phyloP scores from a whole-genome alignment of 108 stramenopile species.

The Pseudonitzschia multistriata region DNA sequence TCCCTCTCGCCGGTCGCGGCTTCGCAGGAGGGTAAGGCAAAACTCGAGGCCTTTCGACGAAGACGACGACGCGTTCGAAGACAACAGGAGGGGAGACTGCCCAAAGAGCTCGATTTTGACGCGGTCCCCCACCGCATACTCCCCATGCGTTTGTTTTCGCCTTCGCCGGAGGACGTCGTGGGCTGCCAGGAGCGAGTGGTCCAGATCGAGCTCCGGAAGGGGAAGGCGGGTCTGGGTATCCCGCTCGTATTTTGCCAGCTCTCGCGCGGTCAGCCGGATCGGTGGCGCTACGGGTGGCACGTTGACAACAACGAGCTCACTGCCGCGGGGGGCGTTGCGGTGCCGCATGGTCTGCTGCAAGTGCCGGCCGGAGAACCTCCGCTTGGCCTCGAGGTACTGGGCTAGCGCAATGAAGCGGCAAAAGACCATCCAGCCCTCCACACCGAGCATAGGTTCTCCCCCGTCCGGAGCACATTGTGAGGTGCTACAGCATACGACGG shows the following conservation, averaged over 20 bases:
- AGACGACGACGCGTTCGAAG: conserved; percentile 17
- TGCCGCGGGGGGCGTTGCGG: conserved; percentile 57
- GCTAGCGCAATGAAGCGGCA: conserved; percentile 83
- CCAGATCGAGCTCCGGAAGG: conserved; percentile 78
- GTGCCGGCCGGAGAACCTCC: conserved; percentile 79
- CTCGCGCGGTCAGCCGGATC: conserved; percentile 33
- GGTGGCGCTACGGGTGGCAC: conserved; percentile 80
- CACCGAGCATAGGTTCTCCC: conserved; percentile 44
- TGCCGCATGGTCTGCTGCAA: conserved; percentile 86
- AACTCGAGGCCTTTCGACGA: conserved; percentile 43
- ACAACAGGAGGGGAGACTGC: conserved; percentile 13
- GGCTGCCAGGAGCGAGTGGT: conserved; percentile 63
- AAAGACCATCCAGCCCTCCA: conserved; percentile 87
- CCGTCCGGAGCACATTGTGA: neutral
- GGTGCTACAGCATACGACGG: conserved; percentile 50
- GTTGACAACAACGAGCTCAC: conserved; percentile 78
- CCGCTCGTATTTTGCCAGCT: conserved; percentile 47
- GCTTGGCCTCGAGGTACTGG: conserved; percentile 78
- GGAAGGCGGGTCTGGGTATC: conserved; percentile 60
- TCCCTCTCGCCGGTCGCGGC: neutral
- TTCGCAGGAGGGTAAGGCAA: conserved; percentile 40
- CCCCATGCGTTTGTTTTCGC: conserved; percentile 2
- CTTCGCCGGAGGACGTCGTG: conserved; percentile 46
- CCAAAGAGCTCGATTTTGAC: conserved; percentile 45
- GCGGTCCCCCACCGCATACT: neutral